Evolutionary conservation across 108 stramenopile species (phyloP).

Genomic region (Cylindrotheca fusiformis): DNA sequence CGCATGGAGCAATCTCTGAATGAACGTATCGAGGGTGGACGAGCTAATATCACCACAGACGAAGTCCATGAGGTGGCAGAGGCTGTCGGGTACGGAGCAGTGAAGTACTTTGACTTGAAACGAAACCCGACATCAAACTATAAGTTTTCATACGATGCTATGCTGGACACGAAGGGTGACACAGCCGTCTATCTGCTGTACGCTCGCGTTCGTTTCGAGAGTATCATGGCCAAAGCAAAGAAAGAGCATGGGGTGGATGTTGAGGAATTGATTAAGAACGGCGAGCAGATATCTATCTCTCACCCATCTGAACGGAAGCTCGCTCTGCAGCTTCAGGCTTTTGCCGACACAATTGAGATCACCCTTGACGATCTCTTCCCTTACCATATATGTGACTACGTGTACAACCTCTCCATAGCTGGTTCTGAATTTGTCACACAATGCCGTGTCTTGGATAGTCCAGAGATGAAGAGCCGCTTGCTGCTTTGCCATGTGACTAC

Average conservation of each 20-base stretch:
- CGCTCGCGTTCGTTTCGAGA: constrained; percentile 95
- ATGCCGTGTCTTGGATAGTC: constrained; percentile 87
- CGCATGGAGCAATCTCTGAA: constrained; percentile 83
- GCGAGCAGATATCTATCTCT: constrained; percentile 50
- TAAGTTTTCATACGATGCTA: constrained; percentile 98
- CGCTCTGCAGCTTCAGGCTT: constrained; percentile 81
- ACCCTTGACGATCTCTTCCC: constrained; percentile 88
- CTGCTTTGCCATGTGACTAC: constrained; percentile 91
- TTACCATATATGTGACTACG: constrained; percentile 94
- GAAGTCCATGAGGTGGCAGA: constrained; percentile 89
- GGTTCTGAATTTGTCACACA: constrained; percentile 95
- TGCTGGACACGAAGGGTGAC: constrained; percentile 98
- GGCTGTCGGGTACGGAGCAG: constrained; percentile 97
- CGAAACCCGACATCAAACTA: constrained; percentile 97
- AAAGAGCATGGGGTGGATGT: constrained; percentile 76
- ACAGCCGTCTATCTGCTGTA: constrained; percentile 99
- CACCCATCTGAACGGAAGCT: constrained; percentile 94
- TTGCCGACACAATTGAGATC: constrained; percentile 79
- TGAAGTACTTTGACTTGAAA: constrained; percentile 99
- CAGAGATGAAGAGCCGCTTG: constrained; percentile 91
- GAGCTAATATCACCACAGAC: constrained; percentile 73
- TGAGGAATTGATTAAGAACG: constrained; percentile 56
- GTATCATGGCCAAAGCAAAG: constrained; percentile 92
- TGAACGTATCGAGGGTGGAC: constrained; percentile 72
- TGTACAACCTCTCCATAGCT: constrained; percentile 88